Conservation (phyloP, 140 eudicot species). For the Oenanthe javanica region DNA sequence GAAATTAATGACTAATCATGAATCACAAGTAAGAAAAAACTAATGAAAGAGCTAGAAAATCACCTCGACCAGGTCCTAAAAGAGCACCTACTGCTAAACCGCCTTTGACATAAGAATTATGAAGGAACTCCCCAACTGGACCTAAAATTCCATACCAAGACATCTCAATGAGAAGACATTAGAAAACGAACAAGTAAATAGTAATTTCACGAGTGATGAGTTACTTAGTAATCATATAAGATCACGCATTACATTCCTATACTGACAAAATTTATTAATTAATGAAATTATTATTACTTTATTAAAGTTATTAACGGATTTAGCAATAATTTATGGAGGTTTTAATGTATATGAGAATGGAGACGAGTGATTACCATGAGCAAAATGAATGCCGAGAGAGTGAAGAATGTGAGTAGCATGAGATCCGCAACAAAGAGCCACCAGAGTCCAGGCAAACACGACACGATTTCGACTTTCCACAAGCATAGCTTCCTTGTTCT, state of each 20-base stretch:
- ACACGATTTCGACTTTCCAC: constrained; percentile 70
- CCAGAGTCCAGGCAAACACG: constrained; percentile 85
- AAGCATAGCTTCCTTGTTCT: constrained; percentile 66
- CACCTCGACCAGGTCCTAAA: constrained; percentile 95
- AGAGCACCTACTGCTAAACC: constrained; percentile 80
- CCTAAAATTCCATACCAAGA: constrained; percentile 36
- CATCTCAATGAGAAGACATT: background rate
- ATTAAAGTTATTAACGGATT: background rate
- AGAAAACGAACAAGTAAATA: background rate
- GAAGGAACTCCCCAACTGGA: constrained; percentile 53
- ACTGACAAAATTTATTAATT: no score
- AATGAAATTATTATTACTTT: background rate
- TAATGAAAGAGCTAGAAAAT: constrained; percentile 9
- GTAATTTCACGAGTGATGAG: background rate
- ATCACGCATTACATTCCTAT: no score
- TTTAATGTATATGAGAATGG: background rate
- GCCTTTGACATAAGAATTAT: constrained; percentile 81
- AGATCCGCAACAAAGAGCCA: constrained; percentile 82
- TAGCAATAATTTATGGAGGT: background rate
- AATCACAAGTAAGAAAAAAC: background rate
- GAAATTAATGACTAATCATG: background rate
- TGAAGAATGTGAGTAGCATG: constrained; percentile 82
- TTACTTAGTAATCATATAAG: background rate
- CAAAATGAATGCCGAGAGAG: constrained; percentile 71
- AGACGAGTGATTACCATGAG: constrained; percentile 49